Conservation (phyloP, 2,329 filamentous ascomycete genomes). For the Iodosphaeria phyllophila region DNA sequence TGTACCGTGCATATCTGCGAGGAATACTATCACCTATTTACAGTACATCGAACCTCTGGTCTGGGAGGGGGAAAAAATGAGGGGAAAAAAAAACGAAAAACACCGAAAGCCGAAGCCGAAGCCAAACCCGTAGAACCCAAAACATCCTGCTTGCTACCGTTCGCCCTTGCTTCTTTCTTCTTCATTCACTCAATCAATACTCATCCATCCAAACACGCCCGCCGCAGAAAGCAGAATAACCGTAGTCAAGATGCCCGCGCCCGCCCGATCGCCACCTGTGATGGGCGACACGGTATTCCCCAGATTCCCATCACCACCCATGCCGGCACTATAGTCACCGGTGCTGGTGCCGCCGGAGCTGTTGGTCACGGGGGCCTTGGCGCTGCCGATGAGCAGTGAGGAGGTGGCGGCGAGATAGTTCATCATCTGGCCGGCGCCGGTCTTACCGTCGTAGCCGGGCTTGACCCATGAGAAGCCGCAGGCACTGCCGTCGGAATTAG, state of each 20-base stretch:
- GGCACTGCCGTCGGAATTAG: slow-evolving; percentile 15
- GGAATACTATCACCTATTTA: too few relatives aligned
- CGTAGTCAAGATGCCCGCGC: slow-evolving; percentile 27
- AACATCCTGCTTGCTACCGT: too few relatives aligned
- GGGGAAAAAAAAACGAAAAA: too few relatives aligned
- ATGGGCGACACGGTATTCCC: slow-evolving; percentile 15
- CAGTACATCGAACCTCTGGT: too few relatives aligned
- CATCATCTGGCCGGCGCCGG: slow-evolving; percentile 41
- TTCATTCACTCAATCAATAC: too few relatives aligned
- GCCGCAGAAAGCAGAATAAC: slow-evolving; percentile 20
- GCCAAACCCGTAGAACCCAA: too few relatives aligned
- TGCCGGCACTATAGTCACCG: slow-evolving; percentile 22
- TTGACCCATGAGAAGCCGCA: slow-evolving; percentile 31
- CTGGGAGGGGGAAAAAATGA: too few relatives aligned
- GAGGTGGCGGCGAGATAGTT: slow-evolving; percentile 36
- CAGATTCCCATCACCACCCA: slow-evolving; percentile 17
- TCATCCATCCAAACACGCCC: slow-evolving; percentile 30
- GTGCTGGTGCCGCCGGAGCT: slow-evolving; percentile 30
- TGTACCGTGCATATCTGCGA: too few relatives aligned
- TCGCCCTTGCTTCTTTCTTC: too few relatives aligned
- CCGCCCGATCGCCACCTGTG: slow-evolving; percentile 24
- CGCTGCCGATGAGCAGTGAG: slow-evolving; percentile 25
- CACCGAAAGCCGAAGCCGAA: too few relatives aligned
- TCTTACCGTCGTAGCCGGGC: slow-evolving; percentile 29
- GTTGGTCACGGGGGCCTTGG: slow-evolving; percentile 23